Evolutionary conservation across 768 basidiomycete species (phyloP), one percentile per base, ranked within the genome.

Genomic region (Phallus indusiatus): DNA sequence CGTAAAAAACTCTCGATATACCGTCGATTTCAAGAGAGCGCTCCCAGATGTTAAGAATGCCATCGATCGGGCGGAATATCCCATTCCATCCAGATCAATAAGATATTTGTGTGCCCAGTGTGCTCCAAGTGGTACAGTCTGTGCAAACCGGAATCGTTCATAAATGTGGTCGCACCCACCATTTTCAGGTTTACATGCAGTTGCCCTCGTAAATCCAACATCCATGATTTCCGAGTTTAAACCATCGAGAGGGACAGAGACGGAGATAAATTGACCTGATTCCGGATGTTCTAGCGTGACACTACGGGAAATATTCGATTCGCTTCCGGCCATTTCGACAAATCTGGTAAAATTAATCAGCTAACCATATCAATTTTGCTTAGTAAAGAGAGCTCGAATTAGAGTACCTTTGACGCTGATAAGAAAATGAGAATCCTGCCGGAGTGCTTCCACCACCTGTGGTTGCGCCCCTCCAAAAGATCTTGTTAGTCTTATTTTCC

Each of bases 391-490:
- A 53, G 62, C 63, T 35, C 55, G 57, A 11, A 67, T 42, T 42
- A 12, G 12, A 67, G 37, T 63, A 86, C 84, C 93, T 78, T 69
- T 96, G 94, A 49, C 94, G 80, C 61, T 97, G 94, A 64, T 94
- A 96, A 63, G 84, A 80, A 1, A 82, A 73, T 1, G 89, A 74
- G 67, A 90, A 95, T 0, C 94, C 93, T 0, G 84, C 81, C 1
- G 94, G 94, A 42, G 85, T 85, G 62, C 80, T 89, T 33, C 94
- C 94, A 1, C 94, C 94, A 57, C 96, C 96, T 0, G 95, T 98
- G 0, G 92, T 95, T 1, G 94, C 92, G 11, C 96, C 96, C 49
- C 96, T 76, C 92, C 95, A 99, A 70, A 94, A 94, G 47, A 98
- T 81, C 67, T 81, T 82, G 68, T 92, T 81, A n/a, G 75, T 73